phyloP scores from a whole-genome alignment of 768 basidiomycete species.

The Tylopilus plumbeoviolaceoides region DNA sequence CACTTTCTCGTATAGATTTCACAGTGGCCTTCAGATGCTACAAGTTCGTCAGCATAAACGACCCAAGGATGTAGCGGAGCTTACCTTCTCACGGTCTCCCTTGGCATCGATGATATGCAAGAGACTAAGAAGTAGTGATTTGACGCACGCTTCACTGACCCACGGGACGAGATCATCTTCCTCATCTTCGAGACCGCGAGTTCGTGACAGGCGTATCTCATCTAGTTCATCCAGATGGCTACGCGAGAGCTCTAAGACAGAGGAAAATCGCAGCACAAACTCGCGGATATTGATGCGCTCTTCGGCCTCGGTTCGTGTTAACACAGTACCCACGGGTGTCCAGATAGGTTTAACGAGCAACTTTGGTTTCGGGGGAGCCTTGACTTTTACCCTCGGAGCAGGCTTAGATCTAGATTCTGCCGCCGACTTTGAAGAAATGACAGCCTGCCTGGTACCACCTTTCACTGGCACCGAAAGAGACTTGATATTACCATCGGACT shows the following conservation, averaged over 20 bases:
- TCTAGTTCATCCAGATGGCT: slow-evolving; percentile 64
- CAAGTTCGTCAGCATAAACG: not conserved
- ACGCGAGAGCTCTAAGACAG: slow-evolving; percentile 45
- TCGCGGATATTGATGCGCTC: slow-evolving; percentile 71
- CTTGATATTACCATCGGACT: slow-evolving; percentile 3
- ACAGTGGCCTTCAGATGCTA: slow-evolving; percentile 34
- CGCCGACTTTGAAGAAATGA: slow-evolving; percentile 9
- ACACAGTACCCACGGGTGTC: slow-evolving; percentile 42
- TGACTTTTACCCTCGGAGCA: slow-evolving; percentile 20
- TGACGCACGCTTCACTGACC: slow-evolving; percentile 64
- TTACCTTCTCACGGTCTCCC: slow-evolving; percentile 36
- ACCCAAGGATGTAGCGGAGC: not conserved
- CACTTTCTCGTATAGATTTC: slow-evolving; percentile 49
- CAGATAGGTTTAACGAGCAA: slow-evolving; percentile 49
- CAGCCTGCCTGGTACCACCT: slow-evolving; percentile 3
- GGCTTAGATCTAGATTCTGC: slow-evolving; percentile 15
- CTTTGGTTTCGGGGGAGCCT: slow-evolving; percentile 31
- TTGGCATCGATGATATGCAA: slow-evolving; percentile 48
- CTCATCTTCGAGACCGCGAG: slow-evolving; percentile 36
- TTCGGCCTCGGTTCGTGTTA: slow-evolving; percentile 47
- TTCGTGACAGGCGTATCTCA: slow-evolving; percentile 37
- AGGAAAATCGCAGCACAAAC: slow-evolving; percentile 62
- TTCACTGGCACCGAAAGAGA: slow-evolving; percentile 12
- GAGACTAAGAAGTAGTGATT: slow-evolving; percentile 58
- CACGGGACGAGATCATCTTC: slow-evolving; percentile 41